Base-by-base conservation (phyloP, 441 rosid genomes). In the Iberis amara region DNA sequence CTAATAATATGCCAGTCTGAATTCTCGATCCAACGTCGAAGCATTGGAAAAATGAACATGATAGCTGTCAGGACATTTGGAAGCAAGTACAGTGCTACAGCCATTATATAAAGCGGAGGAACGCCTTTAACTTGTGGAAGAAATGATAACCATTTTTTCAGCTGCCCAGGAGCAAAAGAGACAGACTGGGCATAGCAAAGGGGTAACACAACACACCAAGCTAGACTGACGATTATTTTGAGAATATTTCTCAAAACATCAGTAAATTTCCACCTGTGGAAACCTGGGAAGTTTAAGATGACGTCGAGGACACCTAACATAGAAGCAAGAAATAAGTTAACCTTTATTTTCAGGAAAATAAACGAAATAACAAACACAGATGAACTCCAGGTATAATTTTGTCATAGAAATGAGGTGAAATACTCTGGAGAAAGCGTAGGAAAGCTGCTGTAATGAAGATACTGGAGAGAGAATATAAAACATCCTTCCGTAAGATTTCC, bases 11-110 rank as follows among this genome's bases (percentile, higher is more conserved):
- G 85, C 97, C 97, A 89, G 70, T 89, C 95, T 50, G 97, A 94
- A 76, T 81, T 89, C 73, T 89, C 99, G 59, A 89, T 89, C 92
- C 95, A 94, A 52, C 96, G 86, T 18, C 96, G 82, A 45, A 94
- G 81, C 97, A 94, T 89, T 42, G 96, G 97, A 50, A 94, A 89
- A 68, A 89, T 71, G 68, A 89, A 94, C 76, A 89, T 80, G 52
- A 55, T 66, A 56, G 95, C 91, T 33, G 88, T 71, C 58, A 94
- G 73, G 44, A 82, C 40, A 72, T 89, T 94, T 64, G 96, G 95
- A 40, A 81, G 57, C 81, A 89, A 66, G 72, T 94, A 89, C 59
- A 89, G 35, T 7, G 59, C 82, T 55, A 81, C 94, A 38, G 96
- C 91, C 83, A 85, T 21, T 43, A 85, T 57, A 65, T 86, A 89